Base-by-base conservation (phyloP, 78 protist genomes). In the Pigoraptor vietnamica region DNA sequence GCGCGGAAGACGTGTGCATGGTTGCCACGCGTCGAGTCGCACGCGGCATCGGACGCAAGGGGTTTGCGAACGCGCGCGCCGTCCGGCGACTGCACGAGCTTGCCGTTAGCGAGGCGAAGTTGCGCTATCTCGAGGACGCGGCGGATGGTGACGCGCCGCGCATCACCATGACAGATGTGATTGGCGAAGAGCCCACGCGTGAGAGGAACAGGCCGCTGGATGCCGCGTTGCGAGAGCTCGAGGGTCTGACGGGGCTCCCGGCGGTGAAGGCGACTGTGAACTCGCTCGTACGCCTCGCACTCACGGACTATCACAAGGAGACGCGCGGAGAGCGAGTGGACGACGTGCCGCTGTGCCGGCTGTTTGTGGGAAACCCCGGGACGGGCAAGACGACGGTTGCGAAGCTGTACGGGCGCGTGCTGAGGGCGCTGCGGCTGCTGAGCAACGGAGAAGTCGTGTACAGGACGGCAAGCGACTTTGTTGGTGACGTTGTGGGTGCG, bases 301-400 rank as follows among this genome's bases (percentile, higher is more conserved):
- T 0, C 34, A 24, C 6, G n/a, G 91, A 89, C 39, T 36, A 19
- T 86, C 82, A 89, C 32, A 36, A 36, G 9, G 96, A 94, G 55
- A 33, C 1, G 2, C 40, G 56, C 24, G 92, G 25, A 0, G 33
- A 36, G 55, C 67, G 37, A n/a, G 21, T 10, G 24, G 67, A 19
- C 33, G 0, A 0, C 24, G 1, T 89, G 36, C 0, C 90, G 39
- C 90, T 90, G 25, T 9, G 93, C 90, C 87, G 92, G 24, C 33
- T 56, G 38, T 39, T 89, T 29, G 0, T 89, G 24, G 91, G 91
- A 36, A 67, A 48, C 39, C 95, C 95, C 29, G 95, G 95, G 34
- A 91, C 95, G 0, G 37, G 84, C 84, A 93, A 93, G 90, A 93
- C 95, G 23, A 91, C 92, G 24, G 87, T 93, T 33, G 95, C 95